Percentiles rank a stretch among this genome's conserved stretches.
Conservation (phyloP, 441 rosid species). For the Codiaeum variegatum region DNA sequence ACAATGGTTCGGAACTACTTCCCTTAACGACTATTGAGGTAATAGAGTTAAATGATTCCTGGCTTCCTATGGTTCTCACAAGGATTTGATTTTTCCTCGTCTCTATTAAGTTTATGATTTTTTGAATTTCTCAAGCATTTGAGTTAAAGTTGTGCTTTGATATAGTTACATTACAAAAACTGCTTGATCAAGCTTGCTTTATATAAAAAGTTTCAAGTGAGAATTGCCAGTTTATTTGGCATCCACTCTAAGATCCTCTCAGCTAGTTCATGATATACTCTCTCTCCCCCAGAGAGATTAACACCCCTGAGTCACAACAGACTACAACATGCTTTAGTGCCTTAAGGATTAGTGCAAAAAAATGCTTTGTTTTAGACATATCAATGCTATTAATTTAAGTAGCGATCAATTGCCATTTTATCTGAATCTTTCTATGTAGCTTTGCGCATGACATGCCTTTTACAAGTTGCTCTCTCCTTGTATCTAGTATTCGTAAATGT, state of each 20-base stretch:
- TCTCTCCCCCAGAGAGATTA: background rate
- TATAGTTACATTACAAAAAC: background rate
- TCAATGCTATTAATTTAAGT: background rate
- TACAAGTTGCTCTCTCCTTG: background rate
- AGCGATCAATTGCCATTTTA: background rate
- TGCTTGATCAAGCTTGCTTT: conserved; percentile 1
- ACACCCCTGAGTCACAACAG: background rate
- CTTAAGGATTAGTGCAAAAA: background rate
- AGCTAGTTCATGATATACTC: background rate
- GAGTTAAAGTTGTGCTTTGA: background rate
- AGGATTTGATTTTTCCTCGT: background rate
- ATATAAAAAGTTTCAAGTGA: background rate
- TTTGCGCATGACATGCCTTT: background rate
- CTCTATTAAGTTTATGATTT: background rate
- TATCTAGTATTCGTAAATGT: background rate
- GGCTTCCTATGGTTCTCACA: background rate
- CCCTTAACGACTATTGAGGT: conserved; percentile 76
- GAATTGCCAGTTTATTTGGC: background rate
- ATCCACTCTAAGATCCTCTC: background rate
- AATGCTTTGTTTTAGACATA: background rate
- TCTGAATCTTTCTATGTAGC: background rate
- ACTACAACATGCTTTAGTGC: background rate
- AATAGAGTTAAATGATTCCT: conserved; percentile 10
- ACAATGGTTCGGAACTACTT: conserved; percentile 86
- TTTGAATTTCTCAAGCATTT: background rate